These are phyloP conservation scores for Ciborinia camelliae DNA, from an alignment of 2,329 filamentous ascomycete genomes.

Conservation along the genomic window DNA sequence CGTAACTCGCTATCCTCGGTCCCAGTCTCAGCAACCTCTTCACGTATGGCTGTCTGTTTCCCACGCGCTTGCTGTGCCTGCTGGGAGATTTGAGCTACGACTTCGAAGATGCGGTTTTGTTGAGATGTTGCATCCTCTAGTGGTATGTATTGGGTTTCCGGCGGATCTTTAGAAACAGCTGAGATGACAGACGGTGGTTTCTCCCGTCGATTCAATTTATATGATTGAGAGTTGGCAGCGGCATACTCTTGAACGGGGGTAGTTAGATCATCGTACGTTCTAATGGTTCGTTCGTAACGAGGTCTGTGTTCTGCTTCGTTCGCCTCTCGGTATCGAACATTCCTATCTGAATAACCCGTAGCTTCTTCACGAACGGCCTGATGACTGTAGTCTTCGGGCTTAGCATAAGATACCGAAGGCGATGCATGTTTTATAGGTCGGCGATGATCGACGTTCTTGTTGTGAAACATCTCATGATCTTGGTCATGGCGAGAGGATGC, in stretches of 20 bases:
- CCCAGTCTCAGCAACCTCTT: constrained; percentile 32
- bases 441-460: background rate
- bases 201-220: constrained; percentile 25
- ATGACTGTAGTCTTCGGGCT: constrained; percentile 23
- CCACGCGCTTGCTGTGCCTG: constrained; percentile 32
- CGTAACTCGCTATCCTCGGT: constrained; percentile 41
- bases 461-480: background rate
- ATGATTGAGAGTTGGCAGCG: constrained; percentile 23
- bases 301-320: constrained; percentile 25
- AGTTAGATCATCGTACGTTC: constrained; percentile 25
- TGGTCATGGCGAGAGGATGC: background rate
- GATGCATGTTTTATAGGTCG: background rate
- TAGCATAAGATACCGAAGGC: constrained; percentile 12
- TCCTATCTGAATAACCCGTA: constrained; percentile 23
- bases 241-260: constrained; percentile 22
- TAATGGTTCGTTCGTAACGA: constrained; percentile 23
- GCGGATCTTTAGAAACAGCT: background rate
- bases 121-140: constrained; percentile 26
- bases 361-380: constrained; percentile 26
- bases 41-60: constrained; percentile 21
- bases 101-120: constrained; percentile 32
- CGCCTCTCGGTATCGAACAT: constrained; percentile 25
- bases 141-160: constrained; percentile 15
- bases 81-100: constrained; percentile 34
- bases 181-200: background rate